Percentiles rank a stretch among this genome's conserved stretches.
Conservation (phyloP, 768 basidiomycete species). For the Leucocoprinus sp. region DNA sequence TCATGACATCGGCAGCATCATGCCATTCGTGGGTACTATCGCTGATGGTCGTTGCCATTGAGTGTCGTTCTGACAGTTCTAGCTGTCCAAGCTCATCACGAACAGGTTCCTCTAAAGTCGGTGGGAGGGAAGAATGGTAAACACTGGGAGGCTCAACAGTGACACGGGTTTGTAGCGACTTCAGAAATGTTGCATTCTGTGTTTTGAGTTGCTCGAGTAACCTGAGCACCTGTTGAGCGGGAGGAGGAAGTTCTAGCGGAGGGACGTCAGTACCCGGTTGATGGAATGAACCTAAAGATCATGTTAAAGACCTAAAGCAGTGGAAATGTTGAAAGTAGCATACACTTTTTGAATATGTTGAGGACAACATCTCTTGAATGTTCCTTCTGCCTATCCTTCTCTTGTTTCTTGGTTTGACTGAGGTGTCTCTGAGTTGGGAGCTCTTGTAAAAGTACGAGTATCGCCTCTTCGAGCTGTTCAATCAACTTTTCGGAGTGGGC, state of each 20-base stretch:
- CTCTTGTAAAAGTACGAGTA: conserved; percentile 36
- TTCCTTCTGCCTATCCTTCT: conserved; percentile 41
- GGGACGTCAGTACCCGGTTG: neutral
- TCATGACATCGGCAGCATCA: conserved; percentile 63
- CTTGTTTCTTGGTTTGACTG: conserved; percentile 38
- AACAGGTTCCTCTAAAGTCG: conserved; percentile 1
- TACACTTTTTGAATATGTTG: conserved; percentile 57
- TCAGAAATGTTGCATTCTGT: conserved; percentile 10
- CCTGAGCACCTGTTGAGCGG: conserved; percentile 1
- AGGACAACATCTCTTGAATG: conserved; percentile 32
- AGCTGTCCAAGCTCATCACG: conserved; percentile 14
- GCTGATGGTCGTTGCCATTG: conserved; percentile 39
- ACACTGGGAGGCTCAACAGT: conserved; percentile 4
- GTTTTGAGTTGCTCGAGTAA: conserved; percentile 9
- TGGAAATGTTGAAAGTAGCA: conserved; percentile 12
- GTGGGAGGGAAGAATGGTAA: conserved; percentile 13
- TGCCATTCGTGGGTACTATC: conserved; percentile 64
- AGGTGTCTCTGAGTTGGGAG: conserved; percentile 27
- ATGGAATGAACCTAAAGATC: conserved; percentile 14
- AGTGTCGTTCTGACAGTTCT: conserved; percentile 31
- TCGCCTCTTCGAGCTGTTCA: conserved; percentile 46
- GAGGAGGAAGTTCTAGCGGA: neutral
- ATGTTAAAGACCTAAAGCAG: neutral
- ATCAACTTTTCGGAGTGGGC: conserved; percentile 36
- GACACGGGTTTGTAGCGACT: conserved; percentile 2